Conservation (phyloP, 768 basidiomycete species). For the Artomyces pyxidatus region DNA sequence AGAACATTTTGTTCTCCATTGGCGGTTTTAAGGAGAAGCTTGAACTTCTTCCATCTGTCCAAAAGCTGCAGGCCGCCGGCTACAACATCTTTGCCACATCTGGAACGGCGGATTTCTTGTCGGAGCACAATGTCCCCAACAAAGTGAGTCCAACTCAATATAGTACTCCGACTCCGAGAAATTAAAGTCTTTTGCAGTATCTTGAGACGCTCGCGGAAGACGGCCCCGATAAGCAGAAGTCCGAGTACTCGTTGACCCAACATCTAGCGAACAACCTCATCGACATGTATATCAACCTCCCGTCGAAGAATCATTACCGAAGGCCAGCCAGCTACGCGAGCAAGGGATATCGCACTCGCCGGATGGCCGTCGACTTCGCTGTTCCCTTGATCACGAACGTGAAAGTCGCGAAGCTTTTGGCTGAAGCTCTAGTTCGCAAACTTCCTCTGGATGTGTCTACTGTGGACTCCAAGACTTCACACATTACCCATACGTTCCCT, state of each 20-base stretch:
- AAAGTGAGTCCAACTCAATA: constrained; percentile 44
- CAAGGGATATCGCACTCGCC: constrained; percentile 92
- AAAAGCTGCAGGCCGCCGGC: constrained; percentile 88
- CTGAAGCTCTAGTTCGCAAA: constrained; percentile 86
- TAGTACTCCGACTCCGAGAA: neutral
- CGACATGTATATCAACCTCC: constrained; percentile 99
- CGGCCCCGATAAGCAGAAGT: constrained; percentile 75
- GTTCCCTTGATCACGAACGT: constrained; percentile 97
- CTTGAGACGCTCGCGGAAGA: constrained; percentile 80
- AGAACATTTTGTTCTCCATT: constrained; percentile 95
- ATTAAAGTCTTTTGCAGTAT: constrained; percentile 41
- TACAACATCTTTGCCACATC: constrained; percentile 97
- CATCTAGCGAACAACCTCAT: constrained; percentile 96
- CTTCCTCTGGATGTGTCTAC: constrained; percentile 86
- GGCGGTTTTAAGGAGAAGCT: constrained; percentile 97
- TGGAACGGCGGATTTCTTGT: constrained; percentile 95
- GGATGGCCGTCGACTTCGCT: constrained; percentile 98
- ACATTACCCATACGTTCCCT: constrained; percentile 84
- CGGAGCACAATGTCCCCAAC: constrained; percentile 94
- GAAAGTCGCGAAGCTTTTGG: constrained; percentile 95
- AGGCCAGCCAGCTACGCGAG: constrained; percentile 95
- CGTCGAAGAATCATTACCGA: constrained; percentile 95
- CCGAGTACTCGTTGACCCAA: constrained; percentile 94
- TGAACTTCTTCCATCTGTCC: constrained; percentile 90
- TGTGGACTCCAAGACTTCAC: constrained; percentile 91